phyloP scores from a whole-genome alignment of 768 basidiomycete genomes.

The Dioszegia aurantiaca region DNA sequence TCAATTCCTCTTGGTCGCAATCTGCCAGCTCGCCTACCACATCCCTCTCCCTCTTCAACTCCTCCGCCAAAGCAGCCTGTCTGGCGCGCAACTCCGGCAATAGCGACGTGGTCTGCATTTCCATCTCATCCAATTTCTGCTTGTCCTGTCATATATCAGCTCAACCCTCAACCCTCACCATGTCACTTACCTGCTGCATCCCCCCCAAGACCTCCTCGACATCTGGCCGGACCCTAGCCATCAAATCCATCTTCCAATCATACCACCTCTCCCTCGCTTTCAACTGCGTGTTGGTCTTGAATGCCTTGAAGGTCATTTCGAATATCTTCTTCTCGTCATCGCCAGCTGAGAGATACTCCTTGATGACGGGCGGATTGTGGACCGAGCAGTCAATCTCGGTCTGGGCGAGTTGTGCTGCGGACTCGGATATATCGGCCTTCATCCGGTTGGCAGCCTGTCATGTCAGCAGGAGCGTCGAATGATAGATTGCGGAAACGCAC shows the following conservation, averaged over 20 bases:
- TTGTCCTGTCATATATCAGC: slow-evolving; percentile 4
- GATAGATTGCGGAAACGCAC: slow-evolving; percentile 23
- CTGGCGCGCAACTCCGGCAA: slow-evolving; percentile 43
- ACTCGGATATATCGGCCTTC: slow-evolving; percentile 38
- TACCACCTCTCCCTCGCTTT: slow-evolving; percentile 50
- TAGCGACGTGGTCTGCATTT: slow-evolving; percentile 20
- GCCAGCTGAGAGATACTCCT: slow-evolving; percentile 49
- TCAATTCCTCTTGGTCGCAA: slow-evolving; percentile 46
- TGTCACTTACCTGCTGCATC: slow-evolving; percentile 54
- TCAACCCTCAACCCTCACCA: neutral
- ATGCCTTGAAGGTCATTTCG: slow-evolving; percentile 45
- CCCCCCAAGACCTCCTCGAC: slow-evolving; percentile 57
- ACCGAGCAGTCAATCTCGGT: slow-evolving; percentile 23
- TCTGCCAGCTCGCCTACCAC: slow-evolving; percentile 44
- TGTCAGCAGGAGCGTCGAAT: slow-evolving; percentile 10
- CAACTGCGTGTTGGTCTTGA: slow-evolving; percentile 51
- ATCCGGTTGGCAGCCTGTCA: slow-evolving; percentile 46
- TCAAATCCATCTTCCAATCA: slow-evolving; percentile 48
- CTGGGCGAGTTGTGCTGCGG: slow-evolving; percentile 18
- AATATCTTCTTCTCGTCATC: slow-evolving; percentile 52
- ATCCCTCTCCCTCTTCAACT: slow-evolving; percentile 46
- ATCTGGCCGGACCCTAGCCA: slow-evolving; percentile 59
- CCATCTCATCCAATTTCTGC: slow-evolving; percentile 29
- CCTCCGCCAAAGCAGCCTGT: slow-evolving; percentile 38
- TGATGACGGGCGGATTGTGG: slow-evolving; percentile 48